Percentiles rank a stretch among this genome's conserved stretches.
phyloP scores from a whole-genome alignment of 805 yeast species.

The Cyberlindnera samutprakarnensis region DNA sequence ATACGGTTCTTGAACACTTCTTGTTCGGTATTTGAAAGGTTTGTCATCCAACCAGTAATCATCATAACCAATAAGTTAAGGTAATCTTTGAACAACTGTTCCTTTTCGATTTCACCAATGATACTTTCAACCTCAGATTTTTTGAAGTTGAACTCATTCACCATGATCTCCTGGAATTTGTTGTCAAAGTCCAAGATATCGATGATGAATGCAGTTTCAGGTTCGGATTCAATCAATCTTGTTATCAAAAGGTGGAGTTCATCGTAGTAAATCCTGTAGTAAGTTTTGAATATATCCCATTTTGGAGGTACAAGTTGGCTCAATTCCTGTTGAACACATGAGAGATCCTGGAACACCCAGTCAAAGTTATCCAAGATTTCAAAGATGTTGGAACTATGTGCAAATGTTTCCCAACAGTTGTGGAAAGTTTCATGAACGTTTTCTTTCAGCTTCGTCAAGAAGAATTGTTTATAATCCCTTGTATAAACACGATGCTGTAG shows the following conservation, averaged over 20 bases:
- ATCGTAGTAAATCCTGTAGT: slow-evolving; percentile 59
- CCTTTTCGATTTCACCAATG: slow-evolving; percentile 67
- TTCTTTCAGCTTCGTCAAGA: slow-evolving; percentile 49
- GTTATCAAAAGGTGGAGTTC: slow-evolving; percentile 58
- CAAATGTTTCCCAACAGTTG: slow-evolving; percentile 51
- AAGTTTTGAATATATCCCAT: slow-evolving; percentile 66
- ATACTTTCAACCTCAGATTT: slow-evolving; percentile 44
- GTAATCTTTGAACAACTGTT: slow-evolving; percentile 70
- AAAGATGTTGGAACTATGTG: slow-evolving; percentile 34
- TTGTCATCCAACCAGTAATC: slow-evolving; percentile 80
- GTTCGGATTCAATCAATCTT: slow-evolving; percentile 58
- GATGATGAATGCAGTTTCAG: slow-evolving; percentile 71
- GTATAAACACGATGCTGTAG: slow-evolving; percentile 35
- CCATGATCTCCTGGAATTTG: slow-evolving; percentile 49
- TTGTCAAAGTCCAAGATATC: slow-evolving; percentile 73
- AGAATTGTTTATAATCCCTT: slow-evolving; percentile 56
- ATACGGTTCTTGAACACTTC: slow-evolving; percentile 55
- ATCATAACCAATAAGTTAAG: slow-evolving; percentile 60
- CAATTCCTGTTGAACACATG: slow-evolving; percentile 54
- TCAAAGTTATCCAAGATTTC: slow-evolving; percentile 61
- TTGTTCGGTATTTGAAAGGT: slow-evolving; percentile 59
- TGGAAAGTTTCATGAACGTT: slow-evolving; percentile 62
- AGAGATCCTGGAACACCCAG: slow-evolving; percentile 80
- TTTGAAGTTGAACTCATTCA: slow-evolving; percentile 39
- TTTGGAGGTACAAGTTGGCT: slow-evolving; percentile 53